Evolutionary conservation across 2,329 filamentous ascomycete species (phyloP), one percentile per base, ranked within the genome.

Genomic region (Sporothrix globosa): DNA sequence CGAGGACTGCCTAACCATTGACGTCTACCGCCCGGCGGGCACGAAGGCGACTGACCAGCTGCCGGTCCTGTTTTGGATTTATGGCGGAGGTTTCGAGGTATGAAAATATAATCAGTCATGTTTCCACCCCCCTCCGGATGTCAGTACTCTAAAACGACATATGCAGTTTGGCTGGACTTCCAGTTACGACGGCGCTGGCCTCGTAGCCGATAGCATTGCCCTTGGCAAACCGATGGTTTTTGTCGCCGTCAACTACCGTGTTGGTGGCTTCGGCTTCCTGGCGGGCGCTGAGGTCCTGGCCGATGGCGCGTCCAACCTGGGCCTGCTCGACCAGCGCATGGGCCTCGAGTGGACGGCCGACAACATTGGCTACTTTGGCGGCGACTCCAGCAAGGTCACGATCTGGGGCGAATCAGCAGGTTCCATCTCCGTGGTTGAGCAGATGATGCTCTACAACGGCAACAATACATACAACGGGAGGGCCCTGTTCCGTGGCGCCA

Each of bases 391-490:
- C 24, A 91, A 91, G 77, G 91, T 94, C 7, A 94, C 91, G 0
- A 90, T 95, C 72, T 93, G 90, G 90, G 92, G 92, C 30, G 89
- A 94, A 77, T 89, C 86, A 1, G 89, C 90, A 0, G 90, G 90
- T 0, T 82, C 88, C 17, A 92, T 94, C 72, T 93, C 90, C 0
- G 90, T 92, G 1, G 85, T 91, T 66, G 87, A 93, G 75, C 92
- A 95, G 75, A 92, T 93, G 87, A 81, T 87, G 1, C 81, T 94
- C 13, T 93, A 92, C 74, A 68, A 54, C 46, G 92, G 92, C 7
- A 83, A 95, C 78, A 87, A 88, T 76, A 89, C 82, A 0, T 93
- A 94, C 81, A 92, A 93, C 2, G 90, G 89, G 68, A 88, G 90
- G 75, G 83, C 88, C 0, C 83, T 96, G 0, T 95, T 96, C 85